Percentiles rank a stretch among this genome's conserved stretches.
These are phyloP conservation scores for Pestalotiopsis sp. DNA, from an alignment of 2,329 filamentous ascomycete genomes.

Conservation along the genomic window DNA sequence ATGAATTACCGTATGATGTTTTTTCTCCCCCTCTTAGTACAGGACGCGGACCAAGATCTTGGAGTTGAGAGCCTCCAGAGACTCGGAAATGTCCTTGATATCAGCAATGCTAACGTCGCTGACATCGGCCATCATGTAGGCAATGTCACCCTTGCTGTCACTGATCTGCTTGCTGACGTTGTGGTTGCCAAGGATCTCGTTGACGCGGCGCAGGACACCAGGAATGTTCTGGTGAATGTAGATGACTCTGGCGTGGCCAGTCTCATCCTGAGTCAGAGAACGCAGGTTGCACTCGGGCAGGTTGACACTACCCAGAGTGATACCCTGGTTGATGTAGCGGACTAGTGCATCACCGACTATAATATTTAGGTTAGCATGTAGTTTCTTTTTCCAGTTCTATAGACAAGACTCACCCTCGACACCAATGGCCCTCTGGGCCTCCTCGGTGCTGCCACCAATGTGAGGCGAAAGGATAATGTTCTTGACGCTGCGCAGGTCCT, in stretches of 20 bases:
- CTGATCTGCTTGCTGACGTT: slow-evolving; percentile 99
- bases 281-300: slow-evolving; percentile 92
- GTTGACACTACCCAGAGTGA: slow-evolving; percentile 90
- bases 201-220: slow-evolving; percentile 91
- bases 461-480: slow-evolving; percentile 96
- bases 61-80: slow-evolving; percentile 74
- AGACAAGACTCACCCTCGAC: slow-evolving; percentile 63
- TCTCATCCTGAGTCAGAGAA: slow-evolving; percentile 86
- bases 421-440: slow-evolving; percentile 94
- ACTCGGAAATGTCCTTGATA: slow-evolving; percentile 83
- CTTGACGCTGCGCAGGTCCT: slow-evolving; percentile 80
- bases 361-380: slow-evolving; percentile 14
- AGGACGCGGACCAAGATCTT: slow-evolving; percentile 39
- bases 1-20: background rate
- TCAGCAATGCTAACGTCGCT: slow-evolving; percentile 79
- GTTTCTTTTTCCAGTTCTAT: background rate
- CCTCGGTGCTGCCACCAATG: slow-evolving; percentile 96
- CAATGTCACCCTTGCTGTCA: slow-evolving; percentile 89
- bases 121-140: slow-evolving; percentile 97
- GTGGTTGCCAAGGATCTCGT: slow-evolving; percentile 90
- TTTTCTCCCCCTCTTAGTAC: slow-evolving; percentile 28
- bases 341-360: slow-evolving; percentile 83
- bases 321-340: slow-evolving; percentile 93
- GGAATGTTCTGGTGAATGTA: slow-evolving; percentile 97
- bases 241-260: slow-evolving; percentile 87